A percentile compares a stretch with the other conserved stretches of the same genome.
phyloP scores from a whole-genome alignment of 139 green algal genomes.

The Volvox africanus region DNA sequence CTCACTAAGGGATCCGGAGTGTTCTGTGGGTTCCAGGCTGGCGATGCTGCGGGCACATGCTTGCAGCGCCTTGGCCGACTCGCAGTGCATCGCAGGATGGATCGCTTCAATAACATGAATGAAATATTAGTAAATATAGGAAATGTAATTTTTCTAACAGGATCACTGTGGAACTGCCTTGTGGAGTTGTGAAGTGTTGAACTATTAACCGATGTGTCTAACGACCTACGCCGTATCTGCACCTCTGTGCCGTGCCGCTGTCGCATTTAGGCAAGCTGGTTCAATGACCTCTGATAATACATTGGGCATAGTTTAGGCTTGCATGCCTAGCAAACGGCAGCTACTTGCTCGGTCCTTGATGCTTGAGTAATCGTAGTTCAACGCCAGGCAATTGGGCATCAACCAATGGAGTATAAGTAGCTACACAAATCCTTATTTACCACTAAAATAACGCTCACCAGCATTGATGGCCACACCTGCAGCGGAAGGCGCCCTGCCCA shows the following conservation, averaged over 20 bases:
- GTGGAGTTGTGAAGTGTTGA: neutral
- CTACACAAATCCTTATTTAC: too few species aligned
- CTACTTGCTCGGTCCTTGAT: too few species aligned
- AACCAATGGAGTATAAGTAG: too few species aligned
- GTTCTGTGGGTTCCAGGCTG: conserved; percentile 47
- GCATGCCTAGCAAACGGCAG: too few species aligned
- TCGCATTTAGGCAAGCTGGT: too few species aligned
- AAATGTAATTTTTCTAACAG: too few species aligned
- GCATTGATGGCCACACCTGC: neutral
- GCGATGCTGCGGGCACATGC: neutral
- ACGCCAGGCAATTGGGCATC: too few species aligned
- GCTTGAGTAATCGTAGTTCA: too few species aligned
- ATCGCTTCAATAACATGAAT: neutral
- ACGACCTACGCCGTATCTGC: neutral
- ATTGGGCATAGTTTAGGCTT: too few species aligned
- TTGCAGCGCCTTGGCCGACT: neutral
- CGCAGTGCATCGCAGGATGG: neutral
- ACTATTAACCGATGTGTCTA: neutral
- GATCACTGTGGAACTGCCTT: neutral
- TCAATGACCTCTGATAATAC: too few species aligned
- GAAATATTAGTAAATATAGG: neutral
- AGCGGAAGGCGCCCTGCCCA: neutral
- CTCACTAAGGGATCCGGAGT: conserved; percentile 43
- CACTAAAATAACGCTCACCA: neutral
- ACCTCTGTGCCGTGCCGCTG: too few species aligned